Base-by-base conservation (phyloP, 164 flowering plant species). In the Dillenia turbinata region DNA sequence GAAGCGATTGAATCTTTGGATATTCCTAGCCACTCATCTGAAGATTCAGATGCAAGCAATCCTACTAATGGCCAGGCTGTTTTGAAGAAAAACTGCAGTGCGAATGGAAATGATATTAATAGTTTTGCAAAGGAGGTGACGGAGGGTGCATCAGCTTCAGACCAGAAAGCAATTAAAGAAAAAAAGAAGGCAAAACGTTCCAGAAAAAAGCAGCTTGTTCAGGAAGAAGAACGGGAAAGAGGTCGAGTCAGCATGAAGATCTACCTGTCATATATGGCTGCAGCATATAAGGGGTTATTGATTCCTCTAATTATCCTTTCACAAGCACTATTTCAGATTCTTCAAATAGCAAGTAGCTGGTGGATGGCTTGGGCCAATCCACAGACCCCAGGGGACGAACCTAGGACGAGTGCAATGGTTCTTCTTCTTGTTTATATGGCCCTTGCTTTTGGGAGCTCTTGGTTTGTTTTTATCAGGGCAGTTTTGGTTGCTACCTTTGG, bases 281-380 rank as follows among this genome's bases (percentile, higher is more conserved):
- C 99, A 65, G 99, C 97, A 49, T 91, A 94, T 68, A 88, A 83
- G 73, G 99, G 99, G 11, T 55, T 84, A 52, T 71, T 94, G 65
- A 83, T 94, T 59, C 99, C 99, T 1, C 78, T 76, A 49, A 94
- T 94, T 60, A 77, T 94, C 19, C 70, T 94, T 54, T 85, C 97
- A 11, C 99, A 94, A 62, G 64, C 85, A 54, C 54, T 83, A 53
- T 94, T 94, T 80, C 97, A 94, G 69, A 77, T 88, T 69, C 96
- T 94, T 63, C 97, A 94, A 69, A 94, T 94, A 72, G 96, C 94
- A 52, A 85, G 97, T 71, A 94, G 75, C 68, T 94, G 97, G 96
- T 94, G 99, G 99, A 94, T 94, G 99, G 99, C 99, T 40, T 94
- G 97, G 97, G 97, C 99, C 48, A 91, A 88, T 70, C 99, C 99